These are phyloP conservation scores for Chlamydomonas incerta DNA, from an alignment of 139 green algal species.

Conservation along the genomic window DNA sequence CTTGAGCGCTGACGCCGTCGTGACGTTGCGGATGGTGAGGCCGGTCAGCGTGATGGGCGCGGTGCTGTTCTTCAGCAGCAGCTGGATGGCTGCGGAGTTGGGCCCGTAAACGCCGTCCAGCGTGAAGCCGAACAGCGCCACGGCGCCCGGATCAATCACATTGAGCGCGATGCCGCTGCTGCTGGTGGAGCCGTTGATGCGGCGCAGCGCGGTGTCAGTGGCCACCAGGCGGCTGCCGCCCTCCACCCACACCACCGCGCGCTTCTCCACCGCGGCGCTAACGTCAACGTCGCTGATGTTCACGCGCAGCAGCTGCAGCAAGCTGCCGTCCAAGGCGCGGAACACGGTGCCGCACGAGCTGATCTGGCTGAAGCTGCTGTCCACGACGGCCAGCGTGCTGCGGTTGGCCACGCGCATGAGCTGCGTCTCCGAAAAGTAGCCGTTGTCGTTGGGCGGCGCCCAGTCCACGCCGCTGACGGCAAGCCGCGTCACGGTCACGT, in stretches of 20 bases:
- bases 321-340: background rate
- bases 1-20: no score
- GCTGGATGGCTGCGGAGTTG: background rate
- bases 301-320: background rate
- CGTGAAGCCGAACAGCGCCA: background rate
- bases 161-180: background rate
- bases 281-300: background rate
- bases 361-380: background rate
- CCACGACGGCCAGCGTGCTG: background rate
- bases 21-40: no score
- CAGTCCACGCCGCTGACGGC: no score
- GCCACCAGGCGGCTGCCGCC: background rate
- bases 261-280: background rate
- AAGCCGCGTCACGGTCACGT: background rate
- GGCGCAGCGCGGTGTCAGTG: background rate
- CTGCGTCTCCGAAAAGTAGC: background rate
- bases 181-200: background rate
- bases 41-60: no score
- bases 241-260: background rate
- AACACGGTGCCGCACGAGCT: background rate
- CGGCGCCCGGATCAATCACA: background rate
- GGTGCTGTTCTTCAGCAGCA: background rate
- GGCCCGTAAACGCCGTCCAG: background rate
- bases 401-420: background rate
- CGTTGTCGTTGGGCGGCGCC: no score